Conservation (phyloP, 768 basidiomycete genomes). For the Trametes gibbosa region DNA sequence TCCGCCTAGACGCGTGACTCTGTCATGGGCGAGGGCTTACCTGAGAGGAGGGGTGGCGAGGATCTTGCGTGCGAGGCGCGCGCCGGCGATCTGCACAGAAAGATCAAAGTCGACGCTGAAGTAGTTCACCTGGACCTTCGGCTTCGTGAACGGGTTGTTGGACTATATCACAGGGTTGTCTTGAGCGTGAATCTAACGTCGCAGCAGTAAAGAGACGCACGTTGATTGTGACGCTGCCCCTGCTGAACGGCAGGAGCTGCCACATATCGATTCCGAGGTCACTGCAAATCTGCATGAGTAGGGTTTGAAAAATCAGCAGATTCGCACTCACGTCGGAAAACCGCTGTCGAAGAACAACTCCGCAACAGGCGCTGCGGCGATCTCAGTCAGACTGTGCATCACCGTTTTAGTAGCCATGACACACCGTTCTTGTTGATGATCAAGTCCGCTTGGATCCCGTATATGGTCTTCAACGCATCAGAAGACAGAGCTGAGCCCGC, state of each 20-base stretch:
- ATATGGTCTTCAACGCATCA: constrained; percentile 42
- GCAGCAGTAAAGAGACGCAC: constrained; percentile 33
- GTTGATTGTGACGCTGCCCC: constrained; percentile 48
- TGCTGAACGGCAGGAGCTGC: constrained; percentile 54
- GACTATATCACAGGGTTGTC: constrained; percentile 31
- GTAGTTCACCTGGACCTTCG: constrained; percentile 48
- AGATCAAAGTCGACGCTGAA: constrained; percentile 50
- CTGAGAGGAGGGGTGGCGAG: constrained; percentile 41
- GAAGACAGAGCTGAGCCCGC: constrained; percentile 39
- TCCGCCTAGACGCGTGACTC: background rate
- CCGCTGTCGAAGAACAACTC: constrained; percentile 49
- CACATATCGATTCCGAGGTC: constrained; percentile 49
- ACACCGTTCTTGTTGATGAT: constrained; percentile 48
- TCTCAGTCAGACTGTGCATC: background rate
- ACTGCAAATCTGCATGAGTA: constrained; percentile 24
- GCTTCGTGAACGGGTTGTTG: constrained; percentile 46
- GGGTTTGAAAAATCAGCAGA: background rate
- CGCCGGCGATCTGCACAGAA: constrained; percentile 47
- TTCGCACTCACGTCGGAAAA: constrained; percentile 39
- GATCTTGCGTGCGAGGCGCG: constrained; percentile 42
- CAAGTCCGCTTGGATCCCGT: constrained; percentile 41
- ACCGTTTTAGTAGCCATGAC: background rate
- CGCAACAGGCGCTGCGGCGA: constrained; percentile 39
- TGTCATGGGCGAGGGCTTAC: constrained; percentile 24
- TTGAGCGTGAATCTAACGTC: too few relatives aligned